Percentiles rank a stretch among this genome's conserved stretches.
phyloP scores from a whole-genome alignment of 192 early-diverging fungal genomes.

The Geosiphon pyriformis region DNA sequence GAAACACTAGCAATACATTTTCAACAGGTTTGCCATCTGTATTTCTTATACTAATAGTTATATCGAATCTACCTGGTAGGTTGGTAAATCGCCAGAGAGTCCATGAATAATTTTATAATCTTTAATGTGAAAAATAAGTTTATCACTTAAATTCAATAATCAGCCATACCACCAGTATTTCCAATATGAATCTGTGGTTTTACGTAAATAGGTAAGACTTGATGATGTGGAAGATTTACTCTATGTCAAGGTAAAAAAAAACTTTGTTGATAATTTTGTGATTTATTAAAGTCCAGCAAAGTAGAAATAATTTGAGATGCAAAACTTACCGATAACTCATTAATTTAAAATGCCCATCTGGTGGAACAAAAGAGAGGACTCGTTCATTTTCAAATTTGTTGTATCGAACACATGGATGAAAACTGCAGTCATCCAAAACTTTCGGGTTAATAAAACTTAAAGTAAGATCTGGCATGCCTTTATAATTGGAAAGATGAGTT shows the following conservation, averaged over 20 bases:
- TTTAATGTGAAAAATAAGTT: too few species aligned
- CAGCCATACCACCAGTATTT: conserved; percentile 45
- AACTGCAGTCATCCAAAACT: conserved; percentile 72
- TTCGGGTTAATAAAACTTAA: conserved; percentile 66
- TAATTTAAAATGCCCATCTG: conserved; percentile 87
- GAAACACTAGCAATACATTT: conserved; percentile 54
- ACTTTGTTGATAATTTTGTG: not conserved
- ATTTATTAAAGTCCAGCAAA: not conserved
- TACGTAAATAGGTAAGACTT: conserved; percentile 54
- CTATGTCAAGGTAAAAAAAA: conserved; percentile 28
- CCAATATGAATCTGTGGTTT: conserved; percentile 57
- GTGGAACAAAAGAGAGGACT: conserved; percentile 85
- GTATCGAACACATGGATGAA: conserved; percentile 87
- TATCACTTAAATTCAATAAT: too few species aligned
- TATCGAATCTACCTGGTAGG: conserved; percentile 56
- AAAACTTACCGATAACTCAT: conserved; percentile 67
- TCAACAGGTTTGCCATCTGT: conserved; percentile 66
- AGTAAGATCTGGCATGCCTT: conserved; percentile 85
- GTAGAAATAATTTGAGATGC: not conserved
- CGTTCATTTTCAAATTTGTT: conserved; percentile 76
- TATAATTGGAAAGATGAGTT: not conserved
- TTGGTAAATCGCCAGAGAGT: not conserved
- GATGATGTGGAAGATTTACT: conserved; percentile 50
- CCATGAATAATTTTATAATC: not conserved
- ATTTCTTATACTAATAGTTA: conserved; percentile 56